Evolutionary conservation across 202 grass and related monocot genomes (phyloP).

Genomic region (Schoenoplectus triqueter): DNA sequence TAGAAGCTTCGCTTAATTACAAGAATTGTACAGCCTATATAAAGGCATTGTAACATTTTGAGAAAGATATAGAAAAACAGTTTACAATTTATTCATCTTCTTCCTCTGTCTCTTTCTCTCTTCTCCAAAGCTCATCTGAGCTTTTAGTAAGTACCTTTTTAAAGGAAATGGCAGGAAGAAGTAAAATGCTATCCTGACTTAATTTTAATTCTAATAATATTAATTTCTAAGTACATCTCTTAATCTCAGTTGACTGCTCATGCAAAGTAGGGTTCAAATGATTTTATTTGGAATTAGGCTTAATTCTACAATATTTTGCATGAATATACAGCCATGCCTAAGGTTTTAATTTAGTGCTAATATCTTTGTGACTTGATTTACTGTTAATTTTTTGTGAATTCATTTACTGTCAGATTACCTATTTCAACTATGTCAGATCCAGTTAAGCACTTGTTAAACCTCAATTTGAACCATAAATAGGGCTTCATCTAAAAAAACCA

Average conservation of each 20-base stretch:
- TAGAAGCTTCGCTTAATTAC: too few relatives aligned
- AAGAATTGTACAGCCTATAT: too few relatives aligned
- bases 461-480: background rate
- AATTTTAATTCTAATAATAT: slow-evolving; percentile 1
- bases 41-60: too few relatives aligned
- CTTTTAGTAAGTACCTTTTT: background rate
- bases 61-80: too few relatives aligned
- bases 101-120: too few relatives aligned
- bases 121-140: too few relatives aligned
- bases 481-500: background rate
- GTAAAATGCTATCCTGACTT: background rate
- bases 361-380: too few relatives aligned
- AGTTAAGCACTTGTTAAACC: slow-evolving; percentile 2
- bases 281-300: background rate
- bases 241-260: background rate
- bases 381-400: background rate
- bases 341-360: background rate
- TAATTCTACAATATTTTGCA: slow-evolving; percentile 15
- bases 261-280: background rate
- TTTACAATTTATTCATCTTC: too few relatives aligned
- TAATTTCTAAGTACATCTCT: background rate
- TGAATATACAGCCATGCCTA: background rate
- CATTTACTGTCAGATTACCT: background rate
- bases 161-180: background rate
- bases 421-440: background rate